Evolutionary conservation across 106 monocot genomes (phyloP).

Genomic region (Dioscorea zingiberensis): DNA sequence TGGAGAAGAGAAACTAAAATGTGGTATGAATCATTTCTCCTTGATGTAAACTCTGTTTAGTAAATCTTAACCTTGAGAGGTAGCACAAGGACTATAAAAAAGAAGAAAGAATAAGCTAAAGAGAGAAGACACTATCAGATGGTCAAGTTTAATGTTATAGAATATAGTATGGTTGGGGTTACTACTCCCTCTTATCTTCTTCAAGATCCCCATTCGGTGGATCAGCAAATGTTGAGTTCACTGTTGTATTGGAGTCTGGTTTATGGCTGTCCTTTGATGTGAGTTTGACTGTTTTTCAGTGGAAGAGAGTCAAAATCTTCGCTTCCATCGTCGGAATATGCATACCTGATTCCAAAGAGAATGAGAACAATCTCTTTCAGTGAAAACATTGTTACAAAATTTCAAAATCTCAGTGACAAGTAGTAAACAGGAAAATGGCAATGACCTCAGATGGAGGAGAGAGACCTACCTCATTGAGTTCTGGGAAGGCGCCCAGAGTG

Average conservation of each 20-base stretch:
- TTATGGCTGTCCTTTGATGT: slow-evolving; percentile 40
- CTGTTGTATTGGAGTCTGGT: slow-evolving; percentile 37
- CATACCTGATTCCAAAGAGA: slow-evolving; percentile 44
- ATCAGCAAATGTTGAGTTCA: slow-evolving; percentile 6
- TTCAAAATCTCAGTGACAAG: too few species aligned
- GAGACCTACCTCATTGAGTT: slow-evolving; percentile 71
- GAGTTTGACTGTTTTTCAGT: slow-evolving; percentile 55
- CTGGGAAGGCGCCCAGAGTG: slow-evolving; percentile 88
- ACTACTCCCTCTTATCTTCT: slow-evolving; percentile 87
- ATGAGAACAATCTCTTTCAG: not conserved
- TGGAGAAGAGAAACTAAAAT: too few species aligned
- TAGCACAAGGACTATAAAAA: too few species aligned
- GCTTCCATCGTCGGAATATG: slow-evolving; percentile 67
- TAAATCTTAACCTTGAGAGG: too few species aligned
- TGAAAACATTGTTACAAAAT: too few species aligned
- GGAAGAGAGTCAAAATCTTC: slow-evolving; percentile 71
- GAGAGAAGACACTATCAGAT: too few species aligned
- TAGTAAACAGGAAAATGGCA: too few species aligned
- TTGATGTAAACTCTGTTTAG: too few species aligned
- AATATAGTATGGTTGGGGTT: not conserved
- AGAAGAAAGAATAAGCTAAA: too few species aligned
- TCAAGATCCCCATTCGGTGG: slow-evolving; percentile 39
- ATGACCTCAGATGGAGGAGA: not conserved
- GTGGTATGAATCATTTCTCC: too few species aligned
- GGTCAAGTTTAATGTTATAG: not conserved